Evolutionary conservation across 352 stramenopile genomes (phyloP).

Genomic region (Saprolegnia diclina): DNA sequence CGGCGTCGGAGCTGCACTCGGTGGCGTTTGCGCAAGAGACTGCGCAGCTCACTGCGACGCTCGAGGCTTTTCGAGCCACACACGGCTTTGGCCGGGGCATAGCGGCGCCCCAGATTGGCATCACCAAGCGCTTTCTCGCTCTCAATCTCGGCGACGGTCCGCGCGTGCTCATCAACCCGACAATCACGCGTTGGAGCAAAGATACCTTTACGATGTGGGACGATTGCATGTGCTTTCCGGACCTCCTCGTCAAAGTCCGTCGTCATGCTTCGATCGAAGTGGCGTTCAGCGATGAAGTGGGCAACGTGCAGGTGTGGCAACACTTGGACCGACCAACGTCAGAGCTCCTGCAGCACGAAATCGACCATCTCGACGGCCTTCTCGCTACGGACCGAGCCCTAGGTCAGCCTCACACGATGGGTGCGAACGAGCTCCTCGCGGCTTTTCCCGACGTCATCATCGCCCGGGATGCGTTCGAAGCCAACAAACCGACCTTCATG

Average conservation of each 20-base stretch:
- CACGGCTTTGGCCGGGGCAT: slow-evolving; percentile 15
- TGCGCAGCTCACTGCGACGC: neutral
- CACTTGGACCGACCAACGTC: neutral
- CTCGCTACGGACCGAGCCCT: slow-evolving; percentile 73
- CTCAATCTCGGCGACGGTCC: neutral
- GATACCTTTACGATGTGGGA: slow-evolving; percentile 19
- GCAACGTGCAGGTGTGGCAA: neutral
- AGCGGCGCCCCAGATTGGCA: slow-evolving; percentile 17
- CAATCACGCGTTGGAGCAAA: neutral
- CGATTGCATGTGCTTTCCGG: slow-evolving; percentile 21
- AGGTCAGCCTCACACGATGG: slow-evolving; percentile 35
- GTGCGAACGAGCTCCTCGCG: neutral
- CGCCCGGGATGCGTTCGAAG: neutral
- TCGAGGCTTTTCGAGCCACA: neutral
- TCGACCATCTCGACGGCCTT: slow-evolving; percentile 72
- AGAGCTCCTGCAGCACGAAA: slow-evolving; percentile 71
- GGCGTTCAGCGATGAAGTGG: neutral
- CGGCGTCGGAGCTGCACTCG: neutral
- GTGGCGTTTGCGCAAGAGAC: neutral
- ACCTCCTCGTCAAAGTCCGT: slow-evolving; percentile 4
- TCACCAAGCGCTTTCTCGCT: slow-evolving; percentile 12
- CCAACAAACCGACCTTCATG: neutral
- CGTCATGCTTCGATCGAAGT: slow-evolving; percentile 5
- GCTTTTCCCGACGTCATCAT: neutral
- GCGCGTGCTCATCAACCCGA: slow-evolving; percentile 1